phyloP scores from a whole-genome alignment of 2,329 filamentous ascomycete species.

The Dactylellina cionopaga region DNA sequence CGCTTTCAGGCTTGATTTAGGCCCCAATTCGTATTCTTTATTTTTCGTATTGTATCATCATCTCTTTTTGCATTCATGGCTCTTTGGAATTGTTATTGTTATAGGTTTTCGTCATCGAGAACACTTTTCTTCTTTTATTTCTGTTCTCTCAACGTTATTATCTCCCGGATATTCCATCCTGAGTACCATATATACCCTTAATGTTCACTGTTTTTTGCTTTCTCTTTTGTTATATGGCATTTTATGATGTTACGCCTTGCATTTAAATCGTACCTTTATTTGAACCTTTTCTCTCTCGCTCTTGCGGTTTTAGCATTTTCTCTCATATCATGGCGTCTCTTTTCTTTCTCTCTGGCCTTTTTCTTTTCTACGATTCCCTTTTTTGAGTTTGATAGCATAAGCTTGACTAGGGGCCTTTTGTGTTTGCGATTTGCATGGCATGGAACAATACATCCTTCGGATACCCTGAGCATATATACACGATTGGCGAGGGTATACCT shows the following conservation, averaged over 20 bases:
- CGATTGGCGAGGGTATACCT: no score
- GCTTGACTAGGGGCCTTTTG: constrained; percentile 18
- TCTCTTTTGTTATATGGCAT: no score
- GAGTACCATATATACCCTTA: constrained; percentile 38
- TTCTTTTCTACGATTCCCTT: background rate
- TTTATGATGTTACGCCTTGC: no score
- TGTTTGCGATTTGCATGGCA: constrained; percentile 11
- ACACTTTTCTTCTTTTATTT: constrained; percentile 1
- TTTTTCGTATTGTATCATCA: constrained; percentile 13
- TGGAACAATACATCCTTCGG: constrained; percentile 11
- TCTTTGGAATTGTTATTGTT: background rate
- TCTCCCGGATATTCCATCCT: background rate
- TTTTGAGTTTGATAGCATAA: no score
- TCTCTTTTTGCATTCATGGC: background rate
- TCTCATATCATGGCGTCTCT: constrained; percentile 9
- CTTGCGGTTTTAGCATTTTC: background rate
- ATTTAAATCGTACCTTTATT: no score
- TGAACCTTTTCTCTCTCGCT: background rate
- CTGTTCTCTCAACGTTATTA: no score
- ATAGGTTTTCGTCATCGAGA: no score
- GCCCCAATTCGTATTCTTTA: background rate
- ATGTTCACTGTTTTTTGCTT: no score
- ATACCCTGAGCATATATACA: no score
- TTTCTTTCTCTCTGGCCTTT: background rate
- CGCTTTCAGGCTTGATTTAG: no score